Evolutionary conservation across 1,139 yeast species (phyloP).

Genomic region (Scheffersomyces lignicola): DNA sequence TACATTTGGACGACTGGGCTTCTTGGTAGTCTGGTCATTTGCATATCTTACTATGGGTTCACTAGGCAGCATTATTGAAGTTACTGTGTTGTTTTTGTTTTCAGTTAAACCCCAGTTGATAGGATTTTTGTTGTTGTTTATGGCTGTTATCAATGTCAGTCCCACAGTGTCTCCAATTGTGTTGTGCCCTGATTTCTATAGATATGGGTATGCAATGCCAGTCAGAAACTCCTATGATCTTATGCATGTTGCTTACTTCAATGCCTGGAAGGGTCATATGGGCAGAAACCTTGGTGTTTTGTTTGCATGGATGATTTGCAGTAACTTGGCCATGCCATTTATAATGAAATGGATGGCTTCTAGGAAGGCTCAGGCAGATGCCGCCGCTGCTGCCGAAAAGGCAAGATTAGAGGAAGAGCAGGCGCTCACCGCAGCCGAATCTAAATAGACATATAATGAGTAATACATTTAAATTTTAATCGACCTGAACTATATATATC

Average conservation of each 20-base stretch:
- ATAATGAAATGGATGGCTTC: conserved; percentile 26
- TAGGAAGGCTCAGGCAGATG: conserved; percentile 17
- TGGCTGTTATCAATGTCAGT: conserved; percentile 45
- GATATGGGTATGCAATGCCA: conserved; percentile 56
- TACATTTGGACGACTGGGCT: conserved; percentile 48
- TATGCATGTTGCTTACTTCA: conserved; percentile 44
- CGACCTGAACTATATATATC: no score
- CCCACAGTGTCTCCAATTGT: conserved; percentile 51
- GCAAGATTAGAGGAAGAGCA: conserved; percentile 1
- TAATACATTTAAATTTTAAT: no score
- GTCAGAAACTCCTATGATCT: conserved; percentile 48
- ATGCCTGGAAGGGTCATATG: conserved; percentile 45
- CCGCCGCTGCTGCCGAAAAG: conserved; percentile 8
- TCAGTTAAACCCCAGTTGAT: conserved; percentile 41
- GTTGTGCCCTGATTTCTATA: conserved; percentile 44
- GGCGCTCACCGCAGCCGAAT: not conserved
- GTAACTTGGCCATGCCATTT: conserved; percentile 41
- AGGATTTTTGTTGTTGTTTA: conserved; percentile 49
- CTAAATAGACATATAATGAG: not conserved
- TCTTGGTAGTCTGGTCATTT: conserved; percentile 49
- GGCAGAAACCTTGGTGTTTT: conserved; percentile 50
- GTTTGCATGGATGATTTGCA: conserved; percentile 46
- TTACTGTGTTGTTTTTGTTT: conserved; percentile 36
- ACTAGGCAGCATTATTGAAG: conserved; percentile 52
- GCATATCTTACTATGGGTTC: conserved; percentile 48